Percentiles rank a stretch among this genome's conserved stretches.
phyloP scores from a whole-genome alignment of 345 rosid genomes.

The Luvunga scandens region DNA sequence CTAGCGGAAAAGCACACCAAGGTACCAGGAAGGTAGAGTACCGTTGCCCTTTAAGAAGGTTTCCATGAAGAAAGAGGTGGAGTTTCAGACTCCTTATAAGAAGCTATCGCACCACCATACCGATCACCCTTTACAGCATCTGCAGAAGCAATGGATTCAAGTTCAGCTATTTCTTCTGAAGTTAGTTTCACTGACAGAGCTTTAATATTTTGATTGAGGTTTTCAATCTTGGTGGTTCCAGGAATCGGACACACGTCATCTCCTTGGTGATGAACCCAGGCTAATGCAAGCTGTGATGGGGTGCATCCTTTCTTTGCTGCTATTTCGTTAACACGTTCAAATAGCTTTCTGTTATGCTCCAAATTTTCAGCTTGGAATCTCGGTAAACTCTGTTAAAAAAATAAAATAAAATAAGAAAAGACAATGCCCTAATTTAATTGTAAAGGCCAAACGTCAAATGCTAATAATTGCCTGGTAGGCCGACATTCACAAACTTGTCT shows the following conservation, averaged over 20 bases:
- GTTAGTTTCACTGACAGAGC: not conserved
- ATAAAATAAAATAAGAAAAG: too few species aligned
- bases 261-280: slow-evolving; percentile 68
- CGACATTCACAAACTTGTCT: slow-evolving; percentile 35
- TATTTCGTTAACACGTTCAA: slow-evolving; percentile 41
- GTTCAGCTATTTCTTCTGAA: not conserved
- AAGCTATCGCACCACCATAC: not conserved
- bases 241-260: slow-evolving; percentile 62
- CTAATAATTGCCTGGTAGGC: not conserved
- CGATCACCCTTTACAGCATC: not conserved
- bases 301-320: slow-evolving; percentile 52
- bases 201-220: slow-evolving; percentile 30
- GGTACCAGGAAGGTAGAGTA: not conserved
- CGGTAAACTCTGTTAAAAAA: slow-evolving; percentile 30
- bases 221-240: slow-evolving; percentile 54
- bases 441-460: not conserved
- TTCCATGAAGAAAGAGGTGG: slow-evolving; percentile 64
- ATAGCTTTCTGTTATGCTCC: slow-evolving; percentile 48
- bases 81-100: slow-evolving; percentile 41
- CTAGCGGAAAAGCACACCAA: too few species aligned
- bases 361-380: slow-evolving; percentile 64
- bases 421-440: too few species aligned
- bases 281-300: slow-evolving; percentile 59
- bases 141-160: not conserved
- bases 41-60: not conserved